Evolutionary conservation across 2,329 filamentous ascomycete genomes (phyloP).

Genomic region (Uncinocarpus reesii): DNA sequence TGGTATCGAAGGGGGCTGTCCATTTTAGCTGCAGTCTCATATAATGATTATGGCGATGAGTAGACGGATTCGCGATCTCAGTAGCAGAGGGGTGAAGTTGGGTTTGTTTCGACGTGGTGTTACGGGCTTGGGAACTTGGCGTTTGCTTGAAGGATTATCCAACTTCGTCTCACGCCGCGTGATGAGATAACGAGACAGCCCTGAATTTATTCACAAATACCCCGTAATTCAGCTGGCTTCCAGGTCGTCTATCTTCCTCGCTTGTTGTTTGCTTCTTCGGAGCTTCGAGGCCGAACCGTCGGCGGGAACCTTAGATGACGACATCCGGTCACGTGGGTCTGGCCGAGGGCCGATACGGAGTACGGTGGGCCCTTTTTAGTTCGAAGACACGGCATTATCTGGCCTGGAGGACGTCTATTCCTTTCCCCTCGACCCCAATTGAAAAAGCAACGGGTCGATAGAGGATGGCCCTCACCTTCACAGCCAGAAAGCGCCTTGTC

Average conservation of each 20-base stretch:
- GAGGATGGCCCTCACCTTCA: not conserved
- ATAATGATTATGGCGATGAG: no score
- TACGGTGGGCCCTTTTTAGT: not conserved
- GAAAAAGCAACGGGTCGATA: not conserved
- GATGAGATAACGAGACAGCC: no score
- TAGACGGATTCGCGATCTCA: no score
- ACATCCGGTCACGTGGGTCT: not conserved
- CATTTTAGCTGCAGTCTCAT: slow-evolving; percentile 23
- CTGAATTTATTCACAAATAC: no score
- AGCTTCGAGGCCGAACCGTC: not conserved
- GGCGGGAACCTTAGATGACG: slow-evolving; percentile 1
- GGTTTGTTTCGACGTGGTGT: not conserved
- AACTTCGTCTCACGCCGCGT: no score
- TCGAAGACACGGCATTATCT: not conserved
- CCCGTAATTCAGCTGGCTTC: no score
- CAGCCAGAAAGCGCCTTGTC: slow-evolving; percentile 11
- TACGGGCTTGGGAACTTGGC: no score
- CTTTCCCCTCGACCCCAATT: not conserved
- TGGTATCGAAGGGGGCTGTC: slow-evolving; percentile 58
- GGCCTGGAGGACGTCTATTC: not conserved
- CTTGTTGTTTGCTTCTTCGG: not conserved
- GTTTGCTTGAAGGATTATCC: no score
- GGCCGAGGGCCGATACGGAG: not conserved
- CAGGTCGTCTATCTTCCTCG: no score
- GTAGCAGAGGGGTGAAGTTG: not conserved